Evolutionary conservation across 2,329 filamentous ascomycete species (phyloP), one percentile per base, ranked within the genome.

Genomic region (Aspergillus glaucus): DNA sequence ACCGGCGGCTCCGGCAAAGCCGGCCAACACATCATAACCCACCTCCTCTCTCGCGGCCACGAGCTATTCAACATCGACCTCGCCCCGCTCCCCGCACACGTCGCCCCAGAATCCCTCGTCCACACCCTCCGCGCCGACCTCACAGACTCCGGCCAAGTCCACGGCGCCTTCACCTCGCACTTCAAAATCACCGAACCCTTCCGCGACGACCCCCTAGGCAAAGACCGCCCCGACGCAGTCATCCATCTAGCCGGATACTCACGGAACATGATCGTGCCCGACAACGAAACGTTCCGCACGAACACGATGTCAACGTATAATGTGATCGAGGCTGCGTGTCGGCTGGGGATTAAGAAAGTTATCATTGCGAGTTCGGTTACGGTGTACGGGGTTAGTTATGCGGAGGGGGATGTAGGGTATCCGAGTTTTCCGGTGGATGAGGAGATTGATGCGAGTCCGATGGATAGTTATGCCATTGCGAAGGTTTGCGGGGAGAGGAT

Each of bases 161-260:
- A 77, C 69, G 79, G 77, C 50, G 78, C 78, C 4, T 60, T 81
- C 9, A 76, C 74, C 10, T 78, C 75, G 0, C 79, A 84, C 55
- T 82, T 81, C 65, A 68, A 75, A 57, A 75, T 80, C 55, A 69
- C 54, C 46, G 64, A 63, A 51, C 66, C 56, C 17, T 69, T 59
- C 62, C 45, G 49, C 68, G 41, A 42, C 56, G 64, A 67, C 3
- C 74, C 71, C 15, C 60, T 64, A 0, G 69, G 71, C 0, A 54
- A 10, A 30, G 26, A 30, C 26, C 26, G 26, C 26, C 80, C 81
- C 0, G 80, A 84, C 57, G 81, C 77, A 0, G 77, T 85, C 45
- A 80, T 85, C 45, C 81, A 85, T 61, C 79, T 84, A 45, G 79
- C 75, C 12, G 80, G 79, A 0, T 79, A 78, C 53, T 76, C 81